Percentiles rank a stretch among this genome's conserved stretches.
Evolutionary conservation across 768 basidiomycete species (phyloP).

Genomic region (Naganishia kalamii): DNA sequence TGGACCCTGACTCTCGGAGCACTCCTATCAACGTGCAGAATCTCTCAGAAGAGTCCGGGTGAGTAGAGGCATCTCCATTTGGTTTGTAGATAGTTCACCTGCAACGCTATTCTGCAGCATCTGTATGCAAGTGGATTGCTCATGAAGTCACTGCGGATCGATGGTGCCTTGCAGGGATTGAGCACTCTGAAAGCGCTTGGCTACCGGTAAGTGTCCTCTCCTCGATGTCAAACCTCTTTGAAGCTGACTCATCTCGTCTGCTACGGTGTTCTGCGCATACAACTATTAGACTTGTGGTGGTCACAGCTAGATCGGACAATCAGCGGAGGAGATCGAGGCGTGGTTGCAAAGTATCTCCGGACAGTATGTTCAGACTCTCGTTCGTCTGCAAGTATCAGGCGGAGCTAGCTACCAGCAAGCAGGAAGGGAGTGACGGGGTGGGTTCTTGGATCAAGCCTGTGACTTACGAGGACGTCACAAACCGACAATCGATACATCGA

Average conservation of each 20-base stretch:
- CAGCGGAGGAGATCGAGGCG: slow-evolving; percentile 58
- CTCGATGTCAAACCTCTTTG: too few relatives aligned
- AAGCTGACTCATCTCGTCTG: neutral
- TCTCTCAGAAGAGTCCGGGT: slow-evolving; percentile 15
- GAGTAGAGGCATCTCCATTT: neutral
- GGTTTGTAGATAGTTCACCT: neutral
- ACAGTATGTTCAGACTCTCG: slow-evolving; percentile 40
- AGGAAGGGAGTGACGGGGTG: too few relatives aligned
- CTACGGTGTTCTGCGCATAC: neutral
- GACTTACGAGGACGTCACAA: neutral
- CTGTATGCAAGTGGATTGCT: slow-evolving; percentile 35
- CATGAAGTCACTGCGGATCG: slow-evolving; percentile 39
- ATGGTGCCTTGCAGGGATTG: slow-evolving; percentile 34
- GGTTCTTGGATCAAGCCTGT: too few relatives aligned
- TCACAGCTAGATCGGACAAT: slow-evolving; percentile 62
- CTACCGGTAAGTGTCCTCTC: slow-evolving; percentile 47
- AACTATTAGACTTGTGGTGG: slow-evolving; percentile 55
- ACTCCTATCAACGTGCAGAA: neutral
- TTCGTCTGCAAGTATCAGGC: too few relatives aligned
- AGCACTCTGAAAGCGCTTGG: slow-evolving; percentile 58
- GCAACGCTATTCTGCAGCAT: slow-evolving; percentile 15
- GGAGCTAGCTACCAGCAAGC: too few relatives aligned
- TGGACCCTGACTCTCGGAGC: neutral
- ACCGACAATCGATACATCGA: neutral
- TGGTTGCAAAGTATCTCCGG: slow-evolving; percentile 69